Base-by-base conservation (phyloP, 176 grass and related monocot genomes). In the Aechmea fasciata region DNA sequence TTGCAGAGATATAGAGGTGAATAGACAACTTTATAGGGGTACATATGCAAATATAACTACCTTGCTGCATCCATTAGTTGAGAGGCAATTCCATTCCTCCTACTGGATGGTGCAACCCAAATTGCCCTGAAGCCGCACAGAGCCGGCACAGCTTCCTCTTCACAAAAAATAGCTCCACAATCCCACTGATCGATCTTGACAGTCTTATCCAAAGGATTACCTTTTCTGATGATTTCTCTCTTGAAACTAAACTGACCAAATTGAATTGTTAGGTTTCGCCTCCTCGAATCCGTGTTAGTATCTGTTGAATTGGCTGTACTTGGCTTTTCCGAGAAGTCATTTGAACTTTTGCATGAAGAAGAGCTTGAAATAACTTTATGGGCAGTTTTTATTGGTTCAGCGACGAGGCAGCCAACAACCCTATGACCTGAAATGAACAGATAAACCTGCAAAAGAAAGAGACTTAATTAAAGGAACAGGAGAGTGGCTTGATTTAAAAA, bases 181-280 rank as follows among this genome's bases (percentile, higher is more conserved):
- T 85, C 67, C 33, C 65, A 78, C 18, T 68, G 69, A 33, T 78
- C 77, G 47, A 77, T 64, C 48, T 78, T 77, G n/a, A 18, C 71
- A 57, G 53, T 82, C 52, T 75, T 75, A 19, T 69, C 50, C 11
- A 69, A 71, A 65, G 50, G 69, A 73, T 49, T 71, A 61, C 70
- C 71, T 71, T 75, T 69, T 63, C 48, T 79, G 24, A 92, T 11
- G 54, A 87, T 63, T 72, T 92, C 93, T 54, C 93, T 92, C 57
- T 88, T 92, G 70, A 92, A 97, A 63, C 72, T 85, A 72, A 87
- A 81, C 63, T 78, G 71, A 48, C 93, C 93, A 71, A 92, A 97
- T 65, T 84, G 70, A 65, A 97, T 66, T 65, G 74, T 90, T 77
- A 83, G 55, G 19, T 70, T 64, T 52, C 13, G 20, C 28, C 81